Evolutionary conservation across 768 basidiomycete species (phyloP).

Genomic region (Pholiota microspora): DNA sequence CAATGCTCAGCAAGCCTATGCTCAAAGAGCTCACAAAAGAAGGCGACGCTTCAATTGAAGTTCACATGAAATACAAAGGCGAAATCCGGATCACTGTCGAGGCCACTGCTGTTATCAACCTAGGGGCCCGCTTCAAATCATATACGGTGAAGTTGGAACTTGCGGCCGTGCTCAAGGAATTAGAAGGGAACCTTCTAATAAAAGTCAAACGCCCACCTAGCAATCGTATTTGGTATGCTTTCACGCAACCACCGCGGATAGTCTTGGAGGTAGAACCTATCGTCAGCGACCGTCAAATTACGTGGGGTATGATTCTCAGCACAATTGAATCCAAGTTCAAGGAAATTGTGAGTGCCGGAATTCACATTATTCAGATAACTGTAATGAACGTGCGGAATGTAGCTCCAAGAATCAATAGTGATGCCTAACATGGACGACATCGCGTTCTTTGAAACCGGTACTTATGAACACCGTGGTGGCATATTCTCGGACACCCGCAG

Average conservation of each 20-base stretch:
- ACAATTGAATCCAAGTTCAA: conserved; percentile 88
- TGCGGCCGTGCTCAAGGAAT: conserved; percentile 81
- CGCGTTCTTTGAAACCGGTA: conserved; percentile 83
- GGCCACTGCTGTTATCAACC: conserved; percentile 83
- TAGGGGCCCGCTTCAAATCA: conserved; percentile 82
- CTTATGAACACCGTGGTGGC: conserved; percentile 73
- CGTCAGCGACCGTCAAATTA: conserved; percentile 91
- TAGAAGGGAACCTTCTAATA: conserved; percentile 89
- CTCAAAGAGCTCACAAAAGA: conserved; percentile 94
- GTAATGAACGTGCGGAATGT: too few species aligned
- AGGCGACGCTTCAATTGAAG: conserved; percentile 88
- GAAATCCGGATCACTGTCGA: conserved; percentile 88
- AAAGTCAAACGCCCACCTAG: conserved; percentile 94
- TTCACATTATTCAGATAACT: too few species aligned
- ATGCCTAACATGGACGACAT: conserved; percentile 99
- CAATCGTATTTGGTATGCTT: conserved; percentile 95
- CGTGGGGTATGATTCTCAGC: conserved; percentile 88
- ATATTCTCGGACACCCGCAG: conserved; percentile 78
- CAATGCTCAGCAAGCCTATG: conserved; percentile 95
- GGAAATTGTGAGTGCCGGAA: conserved; percentile 67
- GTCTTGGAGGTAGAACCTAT: conserved; percentile 89
- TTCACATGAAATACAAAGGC: conserved; percentile 81
- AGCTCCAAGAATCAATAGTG: conserved; percentile 95
- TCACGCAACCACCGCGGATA: conserved; percentile 87
- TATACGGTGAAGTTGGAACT: conserved; percentile 89